A percentile compares a stretch with the other conserved stretches of the same genome.
Evolutionary conservation across 805 yeast species (phyloP).

Genomic region (Hanseniaspora pseudoguilliermondii): DNA sequence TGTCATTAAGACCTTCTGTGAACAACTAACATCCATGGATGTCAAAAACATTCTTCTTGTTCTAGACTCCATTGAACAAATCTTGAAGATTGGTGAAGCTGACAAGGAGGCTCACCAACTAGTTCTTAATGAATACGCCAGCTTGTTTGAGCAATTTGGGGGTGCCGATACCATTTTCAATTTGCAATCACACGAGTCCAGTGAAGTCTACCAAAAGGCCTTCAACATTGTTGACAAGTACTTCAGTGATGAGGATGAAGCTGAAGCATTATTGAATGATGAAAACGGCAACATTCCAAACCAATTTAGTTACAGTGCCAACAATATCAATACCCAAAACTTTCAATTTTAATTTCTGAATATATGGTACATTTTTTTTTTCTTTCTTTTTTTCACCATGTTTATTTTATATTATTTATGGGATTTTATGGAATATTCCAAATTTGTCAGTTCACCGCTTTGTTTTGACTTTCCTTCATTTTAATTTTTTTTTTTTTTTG

Average conservation of each 20-base stretch:
- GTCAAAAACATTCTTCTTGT: conserved; percentile 88
- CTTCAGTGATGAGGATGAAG: conserved; percentile 64
- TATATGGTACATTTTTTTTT: background rate
- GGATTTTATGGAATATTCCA: no score
- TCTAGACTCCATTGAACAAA: conserved; percentile 87
- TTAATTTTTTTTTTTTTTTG: background rate
- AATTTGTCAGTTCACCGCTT: no score
- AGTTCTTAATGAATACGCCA: conserved; percentile 70
- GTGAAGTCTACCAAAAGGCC: conserved; percentile 84
- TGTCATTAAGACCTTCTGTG: conserved; percentile 94
- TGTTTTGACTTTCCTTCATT: background rate
- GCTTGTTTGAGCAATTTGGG: conserved; percentile 92
- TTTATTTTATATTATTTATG: no score
- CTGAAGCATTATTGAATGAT: conserved; percentile 37
- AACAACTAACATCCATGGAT: conserved; percentile 76
- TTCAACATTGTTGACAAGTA: conserved; percentile 80
- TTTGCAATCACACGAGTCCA: conserved; percentile 83
- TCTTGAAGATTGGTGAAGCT: conserved; percentile 84
- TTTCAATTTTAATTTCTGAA: conserved; percentile 21
- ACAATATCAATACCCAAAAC: conserved; percentile 36
- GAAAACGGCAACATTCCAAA: conserved; percentile 66
- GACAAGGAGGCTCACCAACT: conserved; percentile 69
- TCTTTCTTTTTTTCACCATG: background rate
- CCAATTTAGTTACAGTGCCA: conserved; percentile 70
- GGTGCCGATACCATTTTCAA: conserved; percentile 94